These are phyloP conservation scores for Coemansia sp. DNA, from an alignment of 192 early-diverging fungal genomes.

Conservation along the genomic window DNA sequence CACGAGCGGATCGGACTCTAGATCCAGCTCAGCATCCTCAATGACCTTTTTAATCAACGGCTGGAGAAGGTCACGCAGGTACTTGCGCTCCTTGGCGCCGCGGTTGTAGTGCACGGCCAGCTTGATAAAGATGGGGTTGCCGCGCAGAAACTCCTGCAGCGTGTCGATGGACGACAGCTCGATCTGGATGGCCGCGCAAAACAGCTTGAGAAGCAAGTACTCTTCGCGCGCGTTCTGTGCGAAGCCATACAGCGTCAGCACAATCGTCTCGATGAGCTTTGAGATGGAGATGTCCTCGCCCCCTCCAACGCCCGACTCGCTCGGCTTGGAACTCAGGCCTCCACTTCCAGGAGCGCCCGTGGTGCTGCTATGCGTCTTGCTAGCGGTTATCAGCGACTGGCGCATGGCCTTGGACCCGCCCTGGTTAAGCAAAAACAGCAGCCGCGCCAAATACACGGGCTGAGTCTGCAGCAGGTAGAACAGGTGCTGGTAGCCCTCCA, in stretches of 20 bases:
- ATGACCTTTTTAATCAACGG: constrained; percentile 79
- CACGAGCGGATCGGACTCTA: constrained; percentile 86
- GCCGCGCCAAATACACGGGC: constrained; percentile 80
- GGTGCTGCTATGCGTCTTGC: background rate
- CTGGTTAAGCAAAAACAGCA: constrained; percentile 89
- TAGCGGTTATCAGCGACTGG: constrained; percentile 18
- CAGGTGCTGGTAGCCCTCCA: constrained; percentile 86
- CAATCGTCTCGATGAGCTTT: constrained; percentile 84
- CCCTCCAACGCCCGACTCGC: background rate
- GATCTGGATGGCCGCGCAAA: constrained; percentile 83
- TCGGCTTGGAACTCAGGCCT: constrained; percentile 1
- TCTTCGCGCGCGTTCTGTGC: constrained; percentile 96
- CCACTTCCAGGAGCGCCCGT: background rate
- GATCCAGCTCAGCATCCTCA: constrained; percentile 69
- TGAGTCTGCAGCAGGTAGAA: constrained; percentile 98
- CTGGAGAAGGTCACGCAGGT: constrained; percentile 77
- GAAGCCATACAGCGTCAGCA: constrained; percentile 92
- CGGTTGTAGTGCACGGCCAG: constrained; percentile 92
- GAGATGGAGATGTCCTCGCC: constrained; percentile 46
- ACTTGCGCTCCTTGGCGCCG: constrained; percentile 92
- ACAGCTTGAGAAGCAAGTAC: constrained; percentile 89
- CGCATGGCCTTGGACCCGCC: constrained; percentile 55
- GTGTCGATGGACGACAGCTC: constrained; percentile 82
- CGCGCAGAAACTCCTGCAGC: constrained; percentile 86
- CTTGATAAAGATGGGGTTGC: constrained; percentile 96